A percentile compares a stretch with the other conserved stretches of the same genome.
Conservation (phyloP, 208 protist species). For the Perkinsela sp. region DNA sequence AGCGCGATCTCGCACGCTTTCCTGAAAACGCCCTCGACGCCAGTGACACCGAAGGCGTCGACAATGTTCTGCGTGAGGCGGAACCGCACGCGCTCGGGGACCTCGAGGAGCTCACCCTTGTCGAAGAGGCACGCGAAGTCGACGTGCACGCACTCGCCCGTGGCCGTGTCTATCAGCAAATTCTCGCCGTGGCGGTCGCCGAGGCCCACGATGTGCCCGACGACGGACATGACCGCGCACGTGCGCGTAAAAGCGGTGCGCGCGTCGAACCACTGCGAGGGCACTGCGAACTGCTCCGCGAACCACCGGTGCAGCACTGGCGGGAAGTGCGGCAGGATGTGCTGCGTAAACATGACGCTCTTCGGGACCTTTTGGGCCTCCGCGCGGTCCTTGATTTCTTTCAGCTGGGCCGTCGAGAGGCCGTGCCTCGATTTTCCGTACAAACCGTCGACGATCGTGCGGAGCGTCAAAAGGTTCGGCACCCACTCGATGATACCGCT, state of each 20-base stretch:
- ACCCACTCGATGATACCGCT: slow-evolving; percentile 83
- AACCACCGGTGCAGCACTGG: slow-evolving; percentile 79
- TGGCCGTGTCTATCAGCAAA: slow-evolving; percentile 57
- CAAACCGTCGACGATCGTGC: slow-evolving; percentile 29
- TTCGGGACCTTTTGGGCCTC: slow-evolving; percentile 22
- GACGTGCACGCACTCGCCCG: slow-evolving; percentile 66
- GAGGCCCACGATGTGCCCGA: slow-evolving; percentile 73
- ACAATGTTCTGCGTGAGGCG: slow-evolving; percentile 82
- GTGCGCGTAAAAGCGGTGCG: slow-evolving; percentile 54
- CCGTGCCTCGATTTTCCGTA: slow-evolving; percentile 34
- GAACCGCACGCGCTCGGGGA: slow-evolving; percentile 82
- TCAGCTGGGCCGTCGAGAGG: slow-evolving; percentile 20
- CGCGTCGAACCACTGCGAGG: slow-evolving; percentile 60
- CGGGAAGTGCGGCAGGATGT: slow-evolving; percentile 33
- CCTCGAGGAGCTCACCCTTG: slow-evolving; percentile 63
- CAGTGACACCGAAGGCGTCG: slow-evolving; percentile 72
- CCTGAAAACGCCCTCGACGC: slow-evolving; percentile 66
- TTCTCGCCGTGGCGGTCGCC: slow-evolving; percentile 82
- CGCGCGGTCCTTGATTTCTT: slow-evolving; percentile 25
- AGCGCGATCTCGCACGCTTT: slow-evolving; percentile 48
- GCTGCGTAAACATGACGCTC: slow-evolving; percentile 25
- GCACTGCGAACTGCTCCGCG: slow-evolving; percentile 33
- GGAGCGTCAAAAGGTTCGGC: slow-evolving; percentile 38
- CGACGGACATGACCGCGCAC: slow-evolving; percentile 74
- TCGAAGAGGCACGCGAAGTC: slow-evolving; percentile 89